These are phyloP conservation scores for Exobasidium rhododendri DNA, from an alignment of 1,284 basidiomycete genomes.

Conservation along the genomic window DNA sequence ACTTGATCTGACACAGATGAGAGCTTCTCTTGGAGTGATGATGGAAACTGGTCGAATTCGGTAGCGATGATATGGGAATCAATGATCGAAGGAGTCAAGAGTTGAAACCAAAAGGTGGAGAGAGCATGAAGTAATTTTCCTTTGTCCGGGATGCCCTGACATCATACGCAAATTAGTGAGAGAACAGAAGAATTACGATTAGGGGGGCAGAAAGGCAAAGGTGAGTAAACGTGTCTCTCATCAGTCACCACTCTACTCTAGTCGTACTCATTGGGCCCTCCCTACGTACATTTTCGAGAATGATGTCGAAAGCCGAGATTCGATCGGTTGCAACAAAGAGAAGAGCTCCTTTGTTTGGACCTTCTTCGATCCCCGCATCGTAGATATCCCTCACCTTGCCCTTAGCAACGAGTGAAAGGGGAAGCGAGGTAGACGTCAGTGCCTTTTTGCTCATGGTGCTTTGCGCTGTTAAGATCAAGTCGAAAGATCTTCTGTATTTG, in stretches of 20 bases:
- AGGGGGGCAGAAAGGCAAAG: not conserved
- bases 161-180: not conserved
- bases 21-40: constrained; percentile 29
- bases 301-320: constrained; percentile 94
- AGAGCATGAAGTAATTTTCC: constrained; percentile 84
- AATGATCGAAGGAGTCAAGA: constrained; percentile 57
- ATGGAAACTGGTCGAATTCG: constrained; percentile 35
- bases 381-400: constrained; percentile 55
- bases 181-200: not conserved
- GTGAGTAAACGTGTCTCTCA: no score
- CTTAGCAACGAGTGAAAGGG: constrained; percentile 48
- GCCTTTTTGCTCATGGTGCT: no score
- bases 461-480: no score
- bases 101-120: constrained; percentile 92
- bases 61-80: constrained; percentile 49
- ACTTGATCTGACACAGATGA: constrained; percentile 60
- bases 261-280: not conserved
- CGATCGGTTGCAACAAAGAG: constrained; percentile 94
- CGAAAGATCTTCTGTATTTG: no score
- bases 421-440: constrained; percentile 40
- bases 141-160: constrained; percentile 83
- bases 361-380: constrained; percentile 37
- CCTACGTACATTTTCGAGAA: constrained; percentile 41
- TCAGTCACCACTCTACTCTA: no score
- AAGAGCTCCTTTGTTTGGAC: constrained; percentile 29